Base-by-base conservation (phyloP, 1,284 basidiomycete genomes). In the Dichomitus squalens region DNA sequence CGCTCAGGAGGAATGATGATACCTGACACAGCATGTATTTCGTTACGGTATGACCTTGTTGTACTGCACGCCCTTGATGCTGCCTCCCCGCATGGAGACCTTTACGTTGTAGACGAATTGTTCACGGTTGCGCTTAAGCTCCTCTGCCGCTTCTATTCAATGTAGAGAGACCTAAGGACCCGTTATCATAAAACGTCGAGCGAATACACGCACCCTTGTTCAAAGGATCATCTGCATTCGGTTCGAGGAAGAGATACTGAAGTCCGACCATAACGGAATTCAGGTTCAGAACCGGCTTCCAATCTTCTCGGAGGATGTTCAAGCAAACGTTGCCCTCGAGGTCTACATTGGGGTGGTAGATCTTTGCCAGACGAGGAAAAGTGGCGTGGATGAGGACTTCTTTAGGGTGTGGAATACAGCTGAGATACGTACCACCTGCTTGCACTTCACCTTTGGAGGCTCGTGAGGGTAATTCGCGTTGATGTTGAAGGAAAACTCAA, bases 381-480 rank as follows among this genome's bases (percentile, higher is more conserved):
- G 7, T 4, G n/a, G 27, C 36, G 2, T 31, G 3, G 44, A 25
- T 29, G 6, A 27, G 39, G 20, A 34, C 34, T 29, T 29, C n/a
- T 21, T 11, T 23, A 31, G 36, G 38, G 50, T 29, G 25, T 23
- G 25, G 53, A 23, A 57, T 25, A 9, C 16, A 41, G 11, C 46
- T 9, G 18, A n/a, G 23, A 49, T 25, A 72, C 86, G 55, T 68
- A 96, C 96, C 69, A 90, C 98, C 73, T 96, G 94, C 53, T 87
- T 89, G 78, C 96, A 98, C 73, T 97, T 96, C 76, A 99, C 97
- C 76, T 98, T 99, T 67, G 97, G 97, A 56, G 96, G 95, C 68
- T 99, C 96, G 74, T 99, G 97, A 43, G 97, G 97, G 76, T 99
- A 99, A 77, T 97, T 98, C 73, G 88, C 88, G 78, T 95, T 97